Conservation (phyloP, 192 early-diverging fungal species). For the Coemansia sp. region DNA sequence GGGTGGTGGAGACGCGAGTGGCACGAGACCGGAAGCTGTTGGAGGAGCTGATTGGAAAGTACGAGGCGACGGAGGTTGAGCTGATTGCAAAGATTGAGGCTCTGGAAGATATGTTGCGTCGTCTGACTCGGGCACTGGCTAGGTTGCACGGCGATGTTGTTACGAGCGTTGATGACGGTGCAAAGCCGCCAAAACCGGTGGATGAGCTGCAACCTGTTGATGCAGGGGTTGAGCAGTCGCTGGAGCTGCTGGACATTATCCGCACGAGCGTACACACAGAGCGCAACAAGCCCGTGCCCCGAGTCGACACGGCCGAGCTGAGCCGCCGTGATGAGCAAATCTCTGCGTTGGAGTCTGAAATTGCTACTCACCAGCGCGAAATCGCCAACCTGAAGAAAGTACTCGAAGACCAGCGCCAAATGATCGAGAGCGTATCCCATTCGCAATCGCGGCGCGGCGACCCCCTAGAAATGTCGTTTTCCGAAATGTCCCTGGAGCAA, state of each 20-base stretch:
- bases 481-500: slow-evolving; percentile 51
- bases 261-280: slow-evolving; percentile 11
- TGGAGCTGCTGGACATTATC: slow-evolving; percentile 41
- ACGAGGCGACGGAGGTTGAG: slow-evolving; percentile 23
- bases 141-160: slow-evolving; percentile 19
- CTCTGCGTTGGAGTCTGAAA: slow-evolving; percentile 36
- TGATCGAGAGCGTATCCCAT: slow-evolving; percentile 29
- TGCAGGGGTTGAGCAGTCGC: slow-evolving; percentile 19
- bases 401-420: slow-evolving; percentile 36
- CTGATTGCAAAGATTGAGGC: slow-evolving; percentile 18
- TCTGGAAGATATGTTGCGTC: slow-evolving; percentile 26
- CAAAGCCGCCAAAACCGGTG: not conserved
- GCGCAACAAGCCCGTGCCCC: slow-evolving; percentile 19
- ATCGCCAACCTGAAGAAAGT: slow-evolving; percentile 34
- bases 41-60: slow-evolving; percentile 35
- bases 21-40: slow-evolving; percentile 20
- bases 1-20: slow-evolving; percentile 17
- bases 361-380: slow-evolving; percentile 22
- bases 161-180: slow-evolving; percentile 1
- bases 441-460: slow-evolving; percentile 7
- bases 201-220: slow-evolving; percentile 5
- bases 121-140: slow-evolving; percentile 16
- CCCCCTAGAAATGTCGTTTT: slow-evolving; percentile 44
- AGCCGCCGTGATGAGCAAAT: slow-evolving; percentile 57
- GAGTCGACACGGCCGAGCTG: slow-evolving; percentile 31